Base-by-base conservation (phyloP, 2,329 filamentous ascomycete species). In the Botryosphaeria dothidea region DNA sequence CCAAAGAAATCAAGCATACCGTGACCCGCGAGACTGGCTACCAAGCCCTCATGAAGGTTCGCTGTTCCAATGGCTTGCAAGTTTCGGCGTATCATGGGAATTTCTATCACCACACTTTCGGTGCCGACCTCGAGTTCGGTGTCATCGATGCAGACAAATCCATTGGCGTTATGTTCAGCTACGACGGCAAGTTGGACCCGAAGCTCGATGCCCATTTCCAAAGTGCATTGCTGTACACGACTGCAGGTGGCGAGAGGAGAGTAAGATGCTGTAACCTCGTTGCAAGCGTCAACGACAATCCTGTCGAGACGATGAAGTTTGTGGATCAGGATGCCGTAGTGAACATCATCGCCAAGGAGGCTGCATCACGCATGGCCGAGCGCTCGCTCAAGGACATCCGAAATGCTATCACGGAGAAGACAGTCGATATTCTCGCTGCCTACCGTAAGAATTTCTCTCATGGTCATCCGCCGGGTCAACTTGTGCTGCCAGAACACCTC, bases 171-270 rank as follows among this genome's bases (percentile, higher is more conserved):
- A 90, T 92, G 56, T 99, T 99, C 77, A 91, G 87, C 71, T 96
- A 99, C 77, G 95, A 99, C 74, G 95, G 95, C 66, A 98, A 98
- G 79, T 86, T 99, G n/a, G 95, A 99, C 78, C 84, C 92, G 4
- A 97, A 97, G 79, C 85, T 98, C 23, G 95, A 99, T 77, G 94
- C 94, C 7, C 95, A 99, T 79, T 99, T 99, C 85, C 95, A 99
- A 77, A 92, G 92, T 23, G 95, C 95, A 1, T 82, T 99, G 2
- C 85, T 99, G 1, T 99, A 99, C 80, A 99, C 95, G 0, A 96
- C 94, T 4, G 91, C 93, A 3, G 89, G 86, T 58, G 95, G 95
- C 3, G 89, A 99, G 78, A 89, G 95, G 56, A 86, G 95, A 62
- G 95, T 99, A 56, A 86, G 95, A 66, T 99, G 95, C 79, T 92